phyloP scores from a whole-genome alignment of 768 basidiomycete genomes.

The Lactifluus hygrophoroides region DNA sequence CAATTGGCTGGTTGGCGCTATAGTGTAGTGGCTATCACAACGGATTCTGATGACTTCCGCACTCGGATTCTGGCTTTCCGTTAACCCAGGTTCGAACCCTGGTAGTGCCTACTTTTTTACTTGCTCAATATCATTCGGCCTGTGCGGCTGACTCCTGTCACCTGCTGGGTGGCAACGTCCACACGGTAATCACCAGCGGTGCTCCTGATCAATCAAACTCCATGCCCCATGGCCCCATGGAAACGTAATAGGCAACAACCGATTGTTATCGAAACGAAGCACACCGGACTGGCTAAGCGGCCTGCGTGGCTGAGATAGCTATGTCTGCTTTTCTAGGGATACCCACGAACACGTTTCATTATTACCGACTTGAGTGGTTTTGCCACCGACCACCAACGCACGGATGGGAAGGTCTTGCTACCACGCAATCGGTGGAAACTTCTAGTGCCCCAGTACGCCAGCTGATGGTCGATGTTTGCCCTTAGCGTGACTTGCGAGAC shows the following conservation, averaged over 20 bases:
- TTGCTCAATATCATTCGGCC: not conserved
- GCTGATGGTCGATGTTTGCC: not conserved
- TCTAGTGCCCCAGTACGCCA: not conserved
- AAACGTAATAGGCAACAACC: not conserved
- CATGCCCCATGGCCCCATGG: not conserved
- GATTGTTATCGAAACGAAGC: not conserved
- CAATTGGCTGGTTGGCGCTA: slow-evolving; percentile 22
- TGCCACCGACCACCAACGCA: too few species aligned
- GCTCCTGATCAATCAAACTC: not conserved
- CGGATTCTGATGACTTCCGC: slow-evolving; percentile 34
- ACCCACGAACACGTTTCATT: not conserved
- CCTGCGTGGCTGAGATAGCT: not conserved
- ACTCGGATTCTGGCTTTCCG: slow-evolving; percentile 23
- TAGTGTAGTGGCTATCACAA: slow-evolving; percentile 37
- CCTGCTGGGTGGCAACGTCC: too few species aligned
- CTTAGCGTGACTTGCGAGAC: not conserved
- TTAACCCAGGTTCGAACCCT: slow-evolving; percentile 42
- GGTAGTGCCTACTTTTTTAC: slow-evolving; percentile 30
- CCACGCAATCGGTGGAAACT: too few species aligned
- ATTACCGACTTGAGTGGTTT: too few species aligned
- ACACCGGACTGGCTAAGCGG: not conserved
- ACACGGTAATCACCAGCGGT: too few species aligned
- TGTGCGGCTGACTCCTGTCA: too few species aligned
- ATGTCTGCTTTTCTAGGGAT: not conserved
- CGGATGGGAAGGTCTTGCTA: too few species aligned